phyloP scores from a whole-genome alignment of 2,329 filamentous ascomycete species.

The Colletotrichum destructivum region DNA sequence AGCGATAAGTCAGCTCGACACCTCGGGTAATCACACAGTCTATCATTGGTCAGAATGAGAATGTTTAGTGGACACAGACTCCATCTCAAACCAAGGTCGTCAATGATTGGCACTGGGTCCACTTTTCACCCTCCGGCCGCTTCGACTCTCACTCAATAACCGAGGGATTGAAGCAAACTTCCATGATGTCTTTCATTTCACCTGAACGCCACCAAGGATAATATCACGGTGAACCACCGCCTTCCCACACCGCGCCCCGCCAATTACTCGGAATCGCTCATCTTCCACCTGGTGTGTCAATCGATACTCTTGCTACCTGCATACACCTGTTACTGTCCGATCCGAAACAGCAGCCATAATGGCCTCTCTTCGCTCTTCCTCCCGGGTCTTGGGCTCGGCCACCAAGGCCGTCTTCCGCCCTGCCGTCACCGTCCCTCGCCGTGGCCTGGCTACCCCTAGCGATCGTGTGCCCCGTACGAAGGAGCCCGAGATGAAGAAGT shows the following conservation, averaged over 20 bases:
- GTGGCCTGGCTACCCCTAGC: constrained; percentile 70
- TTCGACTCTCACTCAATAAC: constrained; percentile 16
- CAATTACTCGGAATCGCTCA: constrained; percentile 13
- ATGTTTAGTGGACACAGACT: not conserved
- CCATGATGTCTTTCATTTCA: constrained; percentile 33
- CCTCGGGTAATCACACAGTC: constrained; percentile 25
- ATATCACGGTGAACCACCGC: constrained; percentile 22
- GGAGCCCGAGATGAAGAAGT: constrained; percentile 86
- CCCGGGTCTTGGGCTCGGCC: constrained; percentile 66
- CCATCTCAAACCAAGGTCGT: not conserved
- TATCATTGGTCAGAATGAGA: not conserved
- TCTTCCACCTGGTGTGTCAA: constrained; percentile 17
- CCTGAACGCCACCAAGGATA: constrained; percentile 37
- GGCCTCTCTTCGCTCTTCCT: constrained; percentile 74
- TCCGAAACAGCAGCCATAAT: constrained; percentile 57
- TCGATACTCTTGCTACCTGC: not conserved
- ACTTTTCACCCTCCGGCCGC: constrained; percentile 8
- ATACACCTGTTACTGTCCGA: constrained; percentile 5
- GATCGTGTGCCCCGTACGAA: constrained; percentile 71
- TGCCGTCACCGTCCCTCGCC: constrained; percentile 57
- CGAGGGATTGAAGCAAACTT: constrained; percentile 32
- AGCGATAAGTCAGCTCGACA: constrained; percentile 19
- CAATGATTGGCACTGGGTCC: not conserved
- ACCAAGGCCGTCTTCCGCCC: constrained; percentile 55
- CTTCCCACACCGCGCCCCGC: constrained; percentile 28